These are phyloP conservation scores for Lathyrus aphaca DNA, from an alignment of 306 rosid species.

Conservation along the genomic window DNA sequence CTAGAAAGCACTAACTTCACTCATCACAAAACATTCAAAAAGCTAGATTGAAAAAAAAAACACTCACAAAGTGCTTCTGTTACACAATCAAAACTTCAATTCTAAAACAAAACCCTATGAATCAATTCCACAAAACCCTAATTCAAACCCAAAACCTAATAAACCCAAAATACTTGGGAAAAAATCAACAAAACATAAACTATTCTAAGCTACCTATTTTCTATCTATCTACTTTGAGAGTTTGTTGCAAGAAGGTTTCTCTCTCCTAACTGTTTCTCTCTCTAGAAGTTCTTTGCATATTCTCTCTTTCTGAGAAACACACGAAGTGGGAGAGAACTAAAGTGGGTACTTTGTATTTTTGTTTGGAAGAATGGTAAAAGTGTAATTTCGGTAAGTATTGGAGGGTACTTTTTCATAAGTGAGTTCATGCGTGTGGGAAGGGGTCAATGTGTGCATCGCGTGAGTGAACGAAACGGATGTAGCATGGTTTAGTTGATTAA, in stretches of 20 bases:
- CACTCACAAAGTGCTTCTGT: neutral
- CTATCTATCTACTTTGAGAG: conserved; percentile 28
- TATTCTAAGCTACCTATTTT: neutral
- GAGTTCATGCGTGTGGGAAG: neutral
- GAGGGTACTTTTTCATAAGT: conserved; percentile 44
- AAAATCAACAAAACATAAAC: neutral
- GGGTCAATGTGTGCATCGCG: neutral
- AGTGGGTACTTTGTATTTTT: conserved; percentile 24
- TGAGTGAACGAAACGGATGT: neutral
- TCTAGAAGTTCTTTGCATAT: conserved; percentile 30
- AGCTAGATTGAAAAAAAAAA: neutral
- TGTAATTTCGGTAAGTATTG: conserved; percentile 24
- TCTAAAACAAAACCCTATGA: conserved; percentile 23
- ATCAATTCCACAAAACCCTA: conserved; percentile 62
- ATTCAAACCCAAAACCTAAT: conserved; percentile 42
- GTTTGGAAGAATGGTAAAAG: neutral
- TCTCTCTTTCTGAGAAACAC: conserved; percentile 32
- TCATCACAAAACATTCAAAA: conserved; percentile 41
- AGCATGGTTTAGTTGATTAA: too few relatives aligned
- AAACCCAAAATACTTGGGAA: neutral
- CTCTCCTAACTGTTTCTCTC: conserved; percentile 16
- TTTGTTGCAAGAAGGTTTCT: conserved; percentile 28
- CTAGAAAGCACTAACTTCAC: conserved; percentile 49
- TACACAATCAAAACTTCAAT: conserved; percentile 25
- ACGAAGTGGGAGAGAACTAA: conserved; percentile 31